Percentiles rank a stretch among this genome's conserved stretches.
These are phyloP conservation scores for Butyriboletus loyo DNA, from an alignment of 768 basidiomycete species.

Conservation along the genomic window DNA sequence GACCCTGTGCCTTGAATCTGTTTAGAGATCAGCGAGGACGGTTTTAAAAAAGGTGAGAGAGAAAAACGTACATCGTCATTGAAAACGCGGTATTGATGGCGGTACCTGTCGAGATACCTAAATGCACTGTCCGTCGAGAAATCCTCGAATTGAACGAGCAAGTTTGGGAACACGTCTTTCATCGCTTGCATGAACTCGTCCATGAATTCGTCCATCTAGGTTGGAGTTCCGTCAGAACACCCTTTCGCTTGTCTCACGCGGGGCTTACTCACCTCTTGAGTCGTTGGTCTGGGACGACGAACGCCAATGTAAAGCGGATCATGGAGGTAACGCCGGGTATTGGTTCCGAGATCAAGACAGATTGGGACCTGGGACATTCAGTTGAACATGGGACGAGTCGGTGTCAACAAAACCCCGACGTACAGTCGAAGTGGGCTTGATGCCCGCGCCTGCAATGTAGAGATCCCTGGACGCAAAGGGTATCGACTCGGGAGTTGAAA, in stretches of 20 bases:
- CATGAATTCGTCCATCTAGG: conserved; percentile 70
- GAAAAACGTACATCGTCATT: conserved; percentile 63
- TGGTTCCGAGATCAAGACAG: conserved; percentile 74
- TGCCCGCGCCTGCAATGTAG: conserved; percentile 71
- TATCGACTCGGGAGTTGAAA: not conserved
- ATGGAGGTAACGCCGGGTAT: conserved; percentile 59
- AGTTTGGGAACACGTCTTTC: conserved; percentile 58
- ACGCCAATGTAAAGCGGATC: conserved; percentile 79
- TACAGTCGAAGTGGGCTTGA: conserved; percentile 47
- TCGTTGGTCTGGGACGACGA: conserved; percentile 48
- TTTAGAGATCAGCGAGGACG: not conserved
- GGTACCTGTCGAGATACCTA: conserved; percentile 63
- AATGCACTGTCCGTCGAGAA: conserved; percentile 81
- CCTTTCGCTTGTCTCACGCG: not conserved
- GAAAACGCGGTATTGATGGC: conserved; percentile 56
- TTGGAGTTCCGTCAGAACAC: not conserved
- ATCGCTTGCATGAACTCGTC: conserved; percentile 73
- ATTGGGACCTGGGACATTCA: conserved; percentile 47
- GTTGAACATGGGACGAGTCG: not conserved
- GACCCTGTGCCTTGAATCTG: conserved; percentile 73
- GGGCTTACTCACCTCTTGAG: conserved; percentile 37
- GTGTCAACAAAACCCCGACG: conserved; percentile 1
- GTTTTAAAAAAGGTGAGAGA: not conserved
- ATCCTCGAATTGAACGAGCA: conserved; percentile 74
- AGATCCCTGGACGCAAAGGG: conserved; percentile 42